Base-by-base conservation (phyloP, 345 rosid genomes). In the Dipteronia sinensis region DNA sequence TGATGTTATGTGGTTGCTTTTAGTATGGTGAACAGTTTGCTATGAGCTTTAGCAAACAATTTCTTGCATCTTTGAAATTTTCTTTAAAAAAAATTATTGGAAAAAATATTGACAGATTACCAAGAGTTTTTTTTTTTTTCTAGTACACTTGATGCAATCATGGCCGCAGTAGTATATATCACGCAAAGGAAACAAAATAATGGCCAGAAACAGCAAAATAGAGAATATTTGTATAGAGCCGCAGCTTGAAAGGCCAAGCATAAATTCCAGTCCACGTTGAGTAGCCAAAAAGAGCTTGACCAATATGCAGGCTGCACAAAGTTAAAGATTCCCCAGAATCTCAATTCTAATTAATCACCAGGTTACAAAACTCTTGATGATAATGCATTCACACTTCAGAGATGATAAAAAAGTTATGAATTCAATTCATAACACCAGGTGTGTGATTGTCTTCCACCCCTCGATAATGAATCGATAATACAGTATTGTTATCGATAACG, bases 171-270 rank as follows among this genome's bases (percentile, higher is more conserved):
- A 10, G 49, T 19, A 20, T 20, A 40, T 6, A 34, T 20, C 9
- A 13, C 15, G 72, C 72, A 66, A 74, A 1, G 69, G 17, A 65
- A 75, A 63, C 46, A 74, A 64, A 27, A 11, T n/a, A 74, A 51
- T 22, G 71, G 64, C 65, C 23, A 53, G 65, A 42, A 12, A 29
- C 13, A 66, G 22, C 3, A 25, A 25, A 31, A 10, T 9, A 3
- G 71, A n/a, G 71, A 75, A 67, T 67, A 22, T 38, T 66, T 74
- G 15, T 65, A n/a, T 10, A 11, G 65, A 16, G 59, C 61, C 3
- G 25, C n/a, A 10, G 51, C 15, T 17, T 23, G 64, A 34, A 49
- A 9, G 9, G 20, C 63, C 10, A 6, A 31, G 71, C 53, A 75
- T 65, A 65, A n/a, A 75, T 75, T 65, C 71, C 2, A 4, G 51